Base-by-base conservation (phyloP, 441 rosid genomes). In the Flueggea neowawraea region DNA sequence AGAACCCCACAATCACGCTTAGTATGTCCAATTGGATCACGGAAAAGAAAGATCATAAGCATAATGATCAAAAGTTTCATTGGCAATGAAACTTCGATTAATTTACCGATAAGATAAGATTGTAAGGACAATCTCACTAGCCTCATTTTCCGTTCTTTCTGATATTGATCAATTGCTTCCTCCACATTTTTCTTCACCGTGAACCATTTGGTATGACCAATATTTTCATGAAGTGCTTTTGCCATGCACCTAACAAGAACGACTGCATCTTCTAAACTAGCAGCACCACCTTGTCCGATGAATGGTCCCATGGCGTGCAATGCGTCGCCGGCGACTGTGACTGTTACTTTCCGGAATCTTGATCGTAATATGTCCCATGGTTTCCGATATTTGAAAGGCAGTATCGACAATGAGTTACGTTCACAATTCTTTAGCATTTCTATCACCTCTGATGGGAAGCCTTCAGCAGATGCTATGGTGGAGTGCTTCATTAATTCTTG, bases 221-320 rank as follows among this genome's bases (percentile, higher is more conserved):
- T 36, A 54, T 31, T 55, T 39, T 13, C n/a, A 17, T 22, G 2
- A 22, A 50, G 54, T 11, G 33, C 58, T 61, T 22, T 57, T 5
- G 78, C 64, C 50, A 85, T 60, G 76, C 89, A 77, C 53, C 86
- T 71, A n/a, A 75, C 83, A 0, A 88, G 64, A 60, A 85, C 76
- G 6, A 88, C 55, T 0, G 88, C 86, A 54, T 85, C 91, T 69
- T 88, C 91, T 10, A 83, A 33, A 0, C 76, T 75, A 0, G 82
- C 81, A 0, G 89, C 74, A 16, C 88, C 91, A 0, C 89, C 91
- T 15, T 83, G 89, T 44, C 72, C 88, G 0, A 82, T 54, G 71
- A 82, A 88, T 6, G 84, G 95, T 14, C 81, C 82, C 91, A 84
- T 85, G 14, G 62, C 75, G 22, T 85, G 89, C 91, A 88, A 71